Percentiles rank a stretch among this genome's conserved stretches.
Conservation (phyloP, 2,329 filamentous ascomycete species). For the Aulographum hederae region DNA sequence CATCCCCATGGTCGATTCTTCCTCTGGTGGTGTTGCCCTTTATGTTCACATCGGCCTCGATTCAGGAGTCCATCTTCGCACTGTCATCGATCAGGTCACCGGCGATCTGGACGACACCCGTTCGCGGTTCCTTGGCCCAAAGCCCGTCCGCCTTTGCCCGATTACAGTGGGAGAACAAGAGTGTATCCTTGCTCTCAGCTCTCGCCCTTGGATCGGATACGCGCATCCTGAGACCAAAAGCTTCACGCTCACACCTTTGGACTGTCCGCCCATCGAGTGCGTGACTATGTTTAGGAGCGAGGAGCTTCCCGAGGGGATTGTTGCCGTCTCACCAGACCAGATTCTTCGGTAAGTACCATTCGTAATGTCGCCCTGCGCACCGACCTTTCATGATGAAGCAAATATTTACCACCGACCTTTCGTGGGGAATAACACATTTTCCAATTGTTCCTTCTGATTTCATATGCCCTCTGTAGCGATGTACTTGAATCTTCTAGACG, state of each 20-base stretch:
- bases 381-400: slow-evolving; percentile 41
- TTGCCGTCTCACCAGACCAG: slow-evolving; percentile 79
- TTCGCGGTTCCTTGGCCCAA: slow-evolving; percentile 84
- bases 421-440: slow-evolving; percentile 31
- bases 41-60: slow-evolving; percentile 93
- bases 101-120: slow-evolving; percentile 90
- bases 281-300: slow-evolving; percentile 95
- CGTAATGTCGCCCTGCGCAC: slow-evolving; percentile 7
- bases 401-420: slow-evolving; percentile 23
- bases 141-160: slow-evolving; percentile 74
- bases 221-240: slow-evolving; percentile 71
- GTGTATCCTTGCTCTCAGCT: slow-evolving; percentile 77
- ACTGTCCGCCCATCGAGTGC: slow-evolving; percentile 76
- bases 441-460: slow-evolving; percentile 98
- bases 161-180: slow-evolving; percentile 75
- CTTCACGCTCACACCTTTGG: slow-evolving; percentile 83
- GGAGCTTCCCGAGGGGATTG: slow-evolving; percentile 83
- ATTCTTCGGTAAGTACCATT: slow-evolving; percentile 52
- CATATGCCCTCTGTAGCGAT: slow-evolving; percentile 10
- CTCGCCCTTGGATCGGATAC: slow-evolving; percentile 91
- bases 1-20: slow-evolving; percentile 90
- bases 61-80: slow-evolving; percentile 89
- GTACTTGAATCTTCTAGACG: slow-evolving; percentile 5
- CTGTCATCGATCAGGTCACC: slow-evolving; percentile 84
- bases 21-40: slow-evolving; percentile 69